These are phyloP conservation scores for Trichosporon ovoides DNA, from an alignment of 1,284 basidiomycete species.

Conservation along the genomic window DNA sequence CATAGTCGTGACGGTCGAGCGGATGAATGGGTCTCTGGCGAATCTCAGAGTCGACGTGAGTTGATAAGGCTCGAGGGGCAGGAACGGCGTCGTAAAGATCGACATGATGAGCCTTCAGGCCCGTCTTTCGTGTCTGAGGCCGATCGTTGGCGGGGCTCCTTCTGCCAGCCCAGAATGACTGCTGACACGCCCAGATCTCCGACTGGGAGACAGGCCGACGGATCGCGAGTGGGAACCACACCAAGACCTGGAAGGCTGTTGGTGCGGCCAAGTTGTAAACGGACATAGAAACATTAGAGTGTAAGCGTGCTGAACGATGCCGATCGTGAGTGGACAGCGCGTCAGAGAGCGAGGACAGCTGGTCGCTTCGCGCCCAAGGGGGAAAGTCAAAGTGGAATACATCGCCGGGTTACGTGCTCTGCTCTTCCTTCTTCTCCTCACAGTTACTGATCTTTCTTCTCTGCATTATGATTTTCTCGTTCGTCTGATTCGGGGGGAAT, in stretches of 20 bases:
- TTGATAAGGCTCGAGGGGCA: too few species aligned
- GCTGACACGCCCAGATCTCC: conserved; percentile 12
- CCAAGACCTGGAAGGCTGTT: conserved; percentile 26
- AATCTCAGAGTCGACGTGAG: conserved; percentile 21
- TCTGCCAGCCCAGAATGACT: too few species aligned
- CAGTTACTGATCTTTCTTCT: background rate
- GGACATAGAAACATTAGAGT: background rate
- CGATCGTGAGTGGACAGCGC: too few species aligned
- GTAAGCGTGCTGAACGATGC: too few species aligned
- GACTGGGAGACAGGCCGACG: conserved; percentile 25
- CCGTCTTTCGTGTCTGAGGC: too few species aligned
- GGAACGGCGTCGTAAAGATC: too few species aligned
- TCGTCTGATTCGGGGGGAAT: background rate
- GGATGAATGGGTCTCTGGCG: conserved; percentile 12
- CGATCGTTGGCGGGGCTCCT: too few species aligned
- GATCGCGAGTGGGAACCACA: conserved; percentile 26
- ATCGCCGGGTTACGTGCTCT: background rate
- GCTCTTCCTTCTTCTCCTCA: background rate
- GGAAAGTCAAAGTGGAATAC: background rate
- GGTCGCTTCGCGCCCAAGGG: background rate
- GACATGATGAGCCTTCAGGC: too few species aligned
- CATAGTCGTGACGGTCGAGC: conserved; percentile 16
- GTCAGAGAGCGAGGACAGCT: too few species aligned
- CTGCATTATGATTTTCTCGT: background rate
- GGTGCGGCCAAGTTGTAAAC: background rate